phyloP scores from a whole-genome alignment of 805 yeast genomes.

The Blastobotrys chiropterorum region DNA sequence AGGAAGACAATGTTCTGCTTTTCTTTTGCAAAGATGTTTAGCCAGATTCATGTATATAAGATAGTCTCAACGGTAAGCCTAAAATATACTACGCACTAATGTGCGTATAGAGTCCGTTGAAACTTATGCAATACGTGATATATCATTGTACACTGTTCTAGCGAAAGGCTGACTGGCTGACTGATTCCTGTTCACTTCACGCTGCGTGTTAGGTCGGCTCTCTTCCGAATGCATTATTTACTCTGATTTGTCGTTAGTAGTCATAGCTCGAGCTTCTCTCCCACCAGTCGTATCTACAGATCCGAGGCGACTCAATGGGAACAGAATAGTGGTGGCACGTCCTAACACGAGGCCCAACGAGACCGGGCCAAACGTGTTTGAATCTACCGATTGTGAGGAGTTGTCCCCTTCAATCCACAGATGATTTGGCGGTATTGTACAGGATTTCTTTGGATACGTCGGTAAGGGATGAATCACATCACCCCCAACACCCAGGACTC shows the following conservation, averaged over 20 bases:
- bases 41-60: no score
- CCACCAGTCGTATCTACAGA: slow-evolving; percentile 43
- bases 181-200: no score
- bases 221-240: neutral
- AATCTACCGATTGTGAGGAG: slow-evolving; percentile 59
- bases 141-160: no score
- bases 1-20: no score
- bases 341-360: slow-evolving; percentile 78
- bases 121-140: no score
- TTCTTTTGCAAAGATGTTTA: no score
- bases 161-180: no score
- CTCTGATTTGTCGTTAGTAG: neutral
- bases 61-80: no score
- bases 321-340: slow-evolving; percentile 58
- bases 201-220: neutral
- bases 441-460: slow-evolving; percentile 56
- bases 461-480: slow-evolving; percentile 55
- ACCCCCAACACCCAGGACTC: slow-evolving; percentile 72
- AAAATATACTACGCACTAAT: no score
- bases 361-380: slow-evolving; percentile 84
- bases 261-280: slow-evolving; percentile 43
- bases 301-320: slow-evolving; percentile 61
- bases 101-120: no score
- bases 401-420: slow-evolving; percentile 96
- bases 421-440: slow-evolving; percentile 69